These are phyloP conservation scores for Hanseniaspora opuntiae DNA, from an alignment of 805 yeast species.

Conservation along the genomic window DNA sequence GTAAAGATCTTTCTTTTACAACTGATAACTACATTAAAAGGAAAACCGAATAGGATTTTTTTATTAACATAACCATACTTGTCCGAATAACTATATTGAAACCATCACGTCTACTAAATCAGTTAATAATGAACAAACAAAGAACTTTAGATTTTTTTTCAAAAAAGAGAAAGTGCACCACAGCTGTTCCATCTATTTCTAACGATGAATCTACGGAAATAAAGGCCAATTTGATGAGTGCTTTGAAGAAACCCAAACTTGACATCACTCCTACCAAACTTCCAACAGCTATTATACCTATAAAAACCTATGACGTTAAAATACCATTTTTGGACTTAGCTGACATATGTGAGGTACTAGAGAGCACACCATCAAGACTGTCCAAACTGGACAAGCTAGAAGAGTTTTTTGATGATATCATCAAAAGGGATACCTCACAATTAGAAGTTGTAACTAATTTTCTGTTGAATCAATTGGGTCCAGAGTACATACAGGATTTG, in stretches of 20 bases:
- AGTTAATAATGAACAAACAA: slow-evolving; percentile 1
- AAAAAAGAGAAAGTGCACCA: neutral
- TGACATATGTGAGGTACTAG: slow-evolving; percentile 62
- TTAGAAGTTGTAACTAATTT: slow-evolving; percentile 65
- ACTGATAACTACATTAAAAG: no score
- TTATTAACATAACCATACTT: neutral
- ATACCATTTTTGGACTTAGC: slow-evolving; percentile 32
- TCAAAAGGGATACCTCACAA: slow-evolving; percentile 39
- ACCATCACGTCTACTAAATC: no score
- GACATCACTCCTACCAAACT: neutral
- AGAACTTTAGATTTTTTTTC: slow-evolving; percentile 7
- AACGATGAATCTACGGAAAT: neutral
- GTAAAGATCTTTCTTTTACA: no score
- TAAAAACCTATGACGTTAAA: neutral
- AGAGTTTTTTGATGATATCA: slow-evolving; percentile 52
- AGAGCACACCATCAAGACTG: slow-evolving; percentile 66
- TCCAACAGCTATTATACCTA: neutral
- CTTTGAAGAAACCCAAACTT: neutral
- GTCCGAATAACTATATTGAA: no score
- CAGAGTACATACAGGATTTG: slow-evolving; percentile 79
- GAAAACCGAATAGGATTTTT: neutral
- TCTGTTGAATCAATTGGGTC: slow-evolving; percentile 79
- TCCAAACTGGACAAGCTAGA: slow-evolving; percentile 68
- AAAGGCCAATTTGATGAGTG: neutral
- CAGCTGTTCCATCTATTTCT: neutral